Percentiles rank a stretch among this genome's conserved stretches.
Evolutionary conservation across 2,329 filamentous ascomycete species (phyloP).

Genomic region (Teratosphaeria gauchensis): DNA sequence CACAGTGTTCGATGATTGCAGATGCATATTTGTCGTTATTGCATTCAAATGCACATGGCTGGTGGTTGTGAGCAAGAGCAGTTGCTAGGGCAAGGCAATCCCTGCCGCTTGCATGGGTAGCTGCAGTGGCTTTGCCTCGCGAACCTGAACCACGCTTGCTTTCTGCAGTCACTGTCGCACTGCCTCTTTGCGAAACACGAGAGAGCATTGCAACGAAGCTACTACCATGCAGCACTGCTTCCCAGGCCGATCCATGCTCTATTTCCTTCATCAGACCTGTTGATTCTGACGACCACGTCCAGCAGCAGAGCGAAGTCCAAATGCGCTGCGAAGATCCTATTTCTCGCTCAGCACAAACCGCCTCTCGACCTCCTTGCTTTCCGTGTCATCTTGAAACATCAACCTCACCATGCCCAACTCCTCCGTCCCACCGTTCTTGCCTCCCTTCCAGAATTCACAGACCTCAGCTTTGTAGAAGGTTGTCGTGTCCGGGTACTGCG

Average conservation of each 20-base stretch:
- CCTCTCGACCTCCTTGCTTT: constrained; percentile 41
- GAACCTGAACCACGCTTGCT: not conserved
- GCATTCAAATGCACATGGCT: not conserved
- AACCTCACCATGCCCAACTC: constrained; percentile 31
- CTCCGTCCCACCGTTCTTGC: constrained; percentile 21
- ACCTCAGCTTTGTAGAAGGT: constrained; percentile 46
- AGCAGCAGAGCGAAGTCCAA: not conserved
- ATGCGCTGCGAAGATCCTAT: constrained; percentile 5
- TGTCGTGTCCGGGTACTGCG: constrained; percentile 43
- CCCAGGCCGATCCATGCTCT: not conserved
- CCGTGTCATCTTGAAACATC: constrained; percentile 41
- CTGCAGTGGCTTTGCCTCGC: not conserved
- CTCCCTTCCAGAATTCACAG: constrained; percentile 31
- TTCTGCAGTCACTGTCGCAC: not conserved
- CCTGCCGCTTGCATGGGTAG: not conserved
- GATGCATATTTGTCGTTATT: not conserved
- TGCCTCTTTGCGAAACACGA: not conserved
- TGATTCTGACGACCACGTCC: not conserved
- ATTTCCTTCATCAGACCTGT: not conserved
- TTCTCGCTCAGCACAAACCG: constrained; percentile 38
- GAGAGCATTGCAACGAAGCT: not conserved
- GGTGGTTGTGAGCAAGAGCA: not conserved
- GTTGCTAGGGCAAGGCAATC: not conserved
- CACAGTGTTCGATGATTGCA: not conserved
- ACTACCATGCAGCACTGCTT: not conserved